Evolutionary conservation across 768 basidiomycete genomes (phyloP).

Genomic region (Trametes cingulata): DNA sequence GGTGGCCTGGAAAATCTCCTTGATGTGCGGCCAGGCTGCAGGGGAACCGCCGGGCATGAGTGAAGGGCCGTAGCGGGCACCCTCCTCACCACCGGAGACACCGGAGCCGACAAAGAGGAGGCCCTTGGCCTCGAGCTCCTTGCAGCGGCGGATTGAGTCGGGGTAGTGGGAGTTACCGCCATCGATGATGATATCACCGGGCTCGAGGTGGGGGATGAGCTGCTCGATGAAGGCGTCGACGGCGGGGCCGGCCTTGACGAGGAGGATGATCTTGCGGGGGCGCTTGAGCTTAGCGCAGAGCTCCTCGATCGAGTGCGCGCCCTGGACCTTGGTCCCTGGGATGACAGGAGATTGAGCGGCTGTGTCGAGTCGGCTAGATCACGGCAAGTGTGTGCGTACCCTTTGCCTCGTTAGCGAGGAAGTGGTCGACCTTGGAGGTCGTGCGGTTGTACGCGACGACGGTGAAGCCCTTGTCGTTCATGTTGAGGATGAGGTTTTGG

Average conservation of each 20-base stretch:
- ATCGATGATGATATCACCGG: slow-evolving; percentile 98
- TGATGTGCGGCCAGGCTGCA: slow-evolving; percentile 95
- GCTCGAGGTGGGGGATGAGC: slow-evolving; percentile 85
- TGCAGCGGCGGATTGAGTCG: slow-evolving; percentile 91
- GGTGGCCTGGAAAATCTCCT: slow-evolving; percentile 98
- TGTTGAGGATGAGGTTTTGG: slow-evolving; percentile 96
- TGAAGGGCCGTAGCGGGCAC: slow-evolving; percentile 94
- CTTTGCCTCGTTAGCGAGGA: slow-evolving; percentile 97
- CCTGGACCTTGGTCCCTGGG: slow-evolving; percentile 90
- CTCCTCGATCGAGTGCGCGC: slow-evolving; percentile 92
- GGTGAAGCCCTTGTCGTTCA: slow-evolving; percentile 99
- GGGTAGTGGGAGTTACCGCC: slow-evolving; percentile 99
- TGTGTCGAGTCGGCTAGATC: slow-evolving; percentile 19
- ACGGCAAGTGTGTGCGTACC: slow-evolving; percentile 53
- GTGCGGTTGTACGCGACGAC: slow-evolving; percentile 99
- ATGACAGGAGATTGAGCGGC: slow-evolving; percentile 22
- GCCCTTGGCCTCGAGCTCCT: slow-evolving; percentile 93
- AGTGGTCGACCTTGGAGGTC: slow-evolving; percentile 91
- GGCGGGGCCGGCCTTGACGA: slow-evolving; percentile 96
- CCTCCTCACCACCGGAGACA: slow-evolving; percentile 99
- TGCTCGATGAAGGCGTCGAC: slow-evolving; percentile 95
- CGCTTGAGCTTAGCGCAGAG: slow-evolving; percentile 89
- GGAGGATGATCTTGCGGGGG: slow-evolving; percentile 96
- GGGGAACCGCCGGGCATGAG: slow-evolving; percentile 98
- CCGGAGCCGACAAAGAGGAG: slow-evolving; percentile 97